Evolutionary conservation across 768 basidiomycete genomes (phyloP).

Genomic region (Pulveroboletus sp.): DNA sequence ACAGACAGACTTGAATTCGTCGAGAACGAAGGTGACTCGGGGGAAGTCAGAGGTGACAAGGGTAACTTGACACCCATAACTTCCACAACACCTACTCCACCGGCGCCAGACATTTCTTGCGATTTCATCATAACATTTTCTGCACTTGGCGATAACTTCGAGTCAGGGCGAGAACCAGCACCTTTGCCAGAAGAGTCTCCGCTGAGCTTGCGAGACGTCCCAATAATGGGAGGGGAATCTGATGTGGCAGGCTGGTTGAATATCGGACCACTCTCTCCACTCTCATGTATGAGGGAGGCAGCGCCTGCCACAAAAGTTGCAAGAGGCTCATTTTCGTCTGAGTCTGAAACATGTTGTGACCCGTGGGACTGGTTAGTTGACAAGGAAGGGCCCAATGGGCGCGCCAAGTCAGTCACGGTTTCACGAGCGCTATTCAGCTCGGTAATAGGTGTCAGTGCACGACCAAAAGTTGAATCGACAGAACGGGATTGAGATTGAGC

Average conservation of each 20-base stretch:
- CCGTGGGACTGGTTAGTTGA: slow-evolving; percentile 16
- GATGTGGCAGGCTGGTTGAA: slow-evolving; percentile 16
- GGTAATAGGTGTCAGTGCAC: slow-evolving; percentile 61
- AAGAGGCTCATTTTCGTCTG: slow-evolving; percentile 26
- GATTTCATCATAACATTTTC: slow-evolving; percentile 19
- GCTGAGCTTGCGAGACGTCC: slow-evolving; percentile 29
- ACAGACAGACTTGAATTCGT: slow-evolving; percentile 25
- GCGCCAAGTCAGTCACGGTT: slow-evolving; percentile 21
- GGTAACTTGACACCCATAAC: slow-evolving; percentile 30
- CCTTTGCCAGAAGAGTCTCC: slow-evolving; percentile 32
- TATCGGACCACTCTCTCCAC: slow-evolving; percentile 11
- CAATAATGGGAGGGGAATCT: slow-evolving; percentile 26
- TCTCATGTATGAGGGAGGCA: slow-evolving; percentile 19
- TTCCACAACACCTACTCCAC: slow-evolving; percentile 17
- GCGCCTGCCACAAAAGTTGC: slow-evolving; percentile 11
- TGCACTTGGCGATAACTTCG: slow-evolving; percentile 32
- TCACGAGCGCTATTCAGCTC: slow-evolving; percentile 40
- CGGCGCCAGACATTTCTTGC: slow-evolving; percentile 14
- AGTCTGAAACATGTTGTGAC: slow-evolving; percentile 15
- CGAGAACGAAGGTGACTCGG: slow-evolving; percentile 31
- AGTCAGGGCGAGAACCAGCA: slow-evolving; percentile 35
- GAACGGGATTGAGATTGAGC: slow-evolving; percentile 12
- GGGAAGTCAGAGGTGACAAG: slow-evolving; percentile 28
- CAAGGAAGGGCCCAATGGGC: slow-evolving; percentile 11
- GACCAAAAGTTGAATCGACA: slow-evolving; percentile 20